These are phyloP conservation scores for Purshia tridentata DNA, from an alignment of 306 rosid genomes.

Conservation along the genomic window DNA sequence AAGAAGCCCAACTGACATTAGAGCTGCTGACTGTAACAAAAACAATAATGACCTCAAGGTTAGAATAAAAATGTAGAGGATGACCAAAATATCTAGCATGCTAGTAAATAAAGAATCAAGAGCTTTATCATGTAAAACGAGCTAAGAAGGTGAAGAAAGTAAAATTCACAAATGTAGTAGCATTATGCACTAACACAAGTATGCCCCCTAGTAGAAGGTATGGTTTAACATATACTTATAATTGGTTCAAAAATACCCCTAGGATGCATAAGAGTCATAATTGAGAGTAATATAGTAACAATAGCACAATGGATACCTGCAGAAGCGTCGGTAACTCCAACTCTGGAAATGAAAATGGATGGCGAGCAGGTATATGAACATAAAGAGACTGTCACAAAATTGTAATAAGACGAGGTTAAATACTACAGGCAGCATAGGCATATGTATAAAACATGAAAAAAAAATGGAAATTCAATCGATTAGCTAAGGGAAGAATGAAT, in stretches of 20 bases:
- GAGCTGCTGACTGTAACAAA: constrained; percentile 74
- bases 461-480: neutral
- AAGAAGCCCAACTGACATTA: constrained; percentile 87
- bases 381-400: constrained; percentile 62
- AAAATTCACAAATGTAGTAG: neutral
- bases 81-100: constrained; percentile 10
- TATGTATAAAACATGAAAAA: neutral
- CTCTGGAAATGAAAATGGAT: constrained; percentile 85
- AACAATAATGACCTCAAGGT: constrained; percentile 19
- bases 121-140: constrained; percentile 14
- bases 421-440: constrained; percentile 1
- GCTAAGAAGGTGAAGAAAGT: neutral
- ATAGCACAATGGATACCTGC: constrained; percentile 59
- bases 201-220: neutral
- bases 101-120: constrained; percentile 5
- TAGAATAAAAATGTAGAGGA: constrained; percentile 27
- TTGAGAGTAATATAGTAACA: neutral
- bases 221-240: neutral
- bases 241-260: neutral
- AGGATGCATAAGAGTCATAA: neutral
- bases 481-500: neutral
- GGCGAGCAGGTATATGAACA: constrained; percentile 85
- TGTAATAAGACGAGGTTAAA: constrained; percentile 26
- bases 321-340: constrained; percentile 88
- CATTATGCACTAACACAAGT: neutral